Conservation (phyloP, 2,329 filamentous ascomycete species). For the Penicillium janthinellum region DNA sequence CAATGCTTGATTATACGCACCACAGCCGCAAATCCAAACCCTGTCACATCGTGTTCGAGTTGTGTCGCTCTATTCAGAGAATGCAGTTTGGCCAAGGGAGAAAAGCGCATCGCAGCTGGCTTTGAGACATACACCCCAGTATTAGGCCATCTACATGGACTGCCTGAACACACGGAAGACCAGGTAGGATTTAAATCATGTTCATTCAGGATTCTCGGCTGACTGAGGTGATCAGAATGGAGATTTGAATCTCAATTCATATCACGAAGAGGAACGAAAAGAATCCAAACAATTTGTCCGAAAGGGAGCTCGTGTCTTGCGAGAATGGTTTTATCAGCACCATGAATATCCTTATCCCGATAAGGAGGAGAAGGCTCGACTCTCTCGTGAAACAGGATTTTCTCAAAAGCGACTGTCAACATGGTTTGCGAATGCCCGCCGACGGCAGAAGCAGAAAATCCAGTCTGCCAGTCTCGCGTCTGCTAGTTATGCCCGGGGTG, state of each 20-base stretch:
- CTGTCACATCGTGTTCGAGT: constrained; percentile 52
- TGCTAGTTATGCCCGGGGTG: constrained; percentile 36
- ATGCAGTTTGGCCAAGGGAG: constrained; percentile 51
- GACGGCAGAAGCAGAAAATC: constrained; percentile 47
- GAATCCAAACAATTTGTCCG: constrained; percentile 46
- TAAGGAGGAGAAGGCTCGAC: constrained; percentile 48
- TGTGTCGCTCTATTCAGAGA: constrained; percentile 55
- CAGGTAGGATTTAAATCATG: constrained; percentile 11
- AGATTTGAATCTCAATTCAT: background rate
- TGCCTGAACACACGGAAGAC: constrained; percentile 43
- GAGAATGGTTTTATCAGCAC: constrained; percentile 52
- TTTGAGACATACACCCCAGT: constrained; percentile 54
- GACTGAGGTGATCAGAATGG: background rate
- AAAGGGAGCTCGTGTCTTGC: constrained; percentile 49
- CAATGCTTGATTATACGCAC: constrained; percentile 55
- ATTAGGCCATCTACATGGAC: constrained; percentile 53
- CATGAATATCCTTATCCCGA: constrained; percentile 53
- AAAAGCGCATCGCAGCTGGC: constrained; percentile 48
- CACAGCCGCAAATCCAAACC: constrained; percentile 52
- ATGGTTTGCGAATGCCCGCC: constrained; percentile 56
- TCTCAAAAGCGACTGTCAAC: constrained; percentile 51
- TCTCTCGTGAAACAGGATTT: constrained; percentile 50
- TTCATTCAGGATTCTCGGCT: background rate
- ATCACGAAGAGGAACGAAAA: constrained; percentile 15
- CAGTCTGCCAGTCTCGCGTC: constrained; percentile 21